phyloP scores from a whole-genome alignment of 2,329 filamentous ascomycete species.

The Paecilomyces sp. region DNA sequence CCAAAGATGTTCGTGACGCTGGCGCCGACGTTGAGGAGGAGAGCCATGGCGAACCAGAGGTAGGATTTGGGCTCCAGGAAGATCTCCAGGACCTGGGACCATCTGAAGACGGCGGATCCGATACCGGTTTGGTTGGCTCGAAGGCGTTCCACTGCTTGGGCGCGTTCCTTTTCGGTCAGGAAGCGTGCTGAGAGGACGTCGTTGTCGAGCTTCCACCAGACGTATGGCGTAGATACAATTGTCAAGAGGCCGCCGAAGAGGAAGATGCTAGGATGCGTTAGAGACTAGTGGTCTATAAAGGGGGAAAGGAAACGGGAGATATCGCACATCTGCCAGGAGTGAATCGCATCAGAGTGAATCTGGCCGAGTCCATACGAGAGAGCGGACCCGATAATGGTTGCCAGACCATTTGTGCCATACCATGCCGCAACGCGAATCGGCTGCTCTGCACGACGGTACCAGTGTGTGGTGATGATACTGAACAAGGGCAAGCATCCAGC shows the following conservation, averaged over 20 bases:
- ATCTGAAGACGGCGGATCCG: slow-evolving; percentile 40
- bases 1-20: slow-evolving; percentile 59
- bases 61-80: slow-evolving; percentile 43
- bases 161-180: slow-evolving; percentile 39
- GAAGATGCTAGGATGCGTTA: slow-evolving; percentile 41
- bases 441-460: slow-evolving; percentile 51
- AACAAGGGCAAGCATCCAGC: slow-evolving; percentile 44
- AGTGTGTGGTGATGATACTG: slow-evolving; percentile 38
- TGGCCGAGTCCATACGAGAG: slow-evolving; percentile 53
- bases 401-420: slow-evolving; percentile 57
- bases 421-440: slow-evolving; percentile 58
- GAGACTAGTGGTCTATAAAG: background rate
- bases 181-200: slow-evolving; percentile 49
- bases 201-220: slow-evolving; percentile 54
- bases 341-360: slow-evolving; percentile 38
- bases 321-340: slow-evolving; percentile 45
- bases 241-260: slow-evolving; percentile 57
- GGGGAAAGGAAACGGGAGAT: background rate
- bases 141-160: slow-evolving; percentile 42
- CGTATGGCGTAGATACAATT: slow-evolving; percentile 48
- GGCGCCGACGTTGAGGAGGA: slow-evolving; percentile 59
- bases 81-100: slow-evolving; percentile 36
- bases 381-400: slow-evolving; percentile 51
- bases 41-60: slow-evolving; percentile 54
- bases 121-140: slow-evolving; percentile 45